Base-by-base conservation (phyloP, 441 rosid genomes). In the Capsella rubella region DNA sequence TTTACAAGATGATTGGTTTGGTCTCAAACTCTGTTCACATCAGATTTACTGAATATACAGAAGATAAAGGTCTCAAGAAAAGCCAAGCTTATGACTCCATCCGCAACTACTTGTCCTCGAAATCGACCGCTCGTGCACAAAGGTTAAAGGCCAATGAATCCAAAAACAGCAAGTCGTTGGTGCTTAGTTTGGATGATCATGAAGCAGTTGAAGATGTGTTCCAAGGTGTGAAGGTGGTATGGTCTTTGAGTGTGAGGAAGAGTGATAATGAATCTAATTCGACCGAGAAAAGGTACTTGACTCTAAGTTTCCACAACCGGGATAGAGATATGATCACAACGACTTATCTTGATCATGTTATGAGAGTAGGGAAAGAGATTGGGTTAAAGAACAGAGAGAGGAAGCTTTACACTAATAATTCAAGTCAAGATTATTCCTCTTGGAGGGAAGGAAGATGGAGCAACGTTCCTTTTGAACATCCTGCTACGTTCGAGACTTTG, bases 131-230 rank as follows among this genome's bases (percentile, higher is more conserved):
- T 15, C 28, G 4, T 28, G 39, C 71, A 1, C 43, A 67, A 16
- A 67, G 71, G 6, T 11, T 85, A 39, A 86, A 86, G 69, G 95
- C 89, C 0, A 89, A 83, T 8, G 73, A 82, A 1, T 64, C 72
- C 3, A 82, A 64, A 77, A 80, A 69, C 86, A 84, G 60, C 64
- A 84, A 82, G 25, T 75, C 88, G 14, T 80, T 90, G 32, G 84
- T 83, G 49, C 80, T 91, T 1, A 84, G 83, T 65, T 80, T 91
- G 84, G 95, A 87, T 67, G 89, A 86, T 31, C n/a, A 81, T 18
- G 88, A 91, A 72, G 89, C 79, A 52, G 87, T 86, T 15, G 74
- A 81, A 5, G 92, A 90, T 72, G 82, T 71, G 39, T 81, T 82
- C 39, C 8, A 68, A 1, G 90, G 93, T 3, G 69, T 79, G 27